Evolutionary conservation across 495 filamentous ascomycete species (phyloP).

Genomic region (Aspergillus ellipticus): DNA sequence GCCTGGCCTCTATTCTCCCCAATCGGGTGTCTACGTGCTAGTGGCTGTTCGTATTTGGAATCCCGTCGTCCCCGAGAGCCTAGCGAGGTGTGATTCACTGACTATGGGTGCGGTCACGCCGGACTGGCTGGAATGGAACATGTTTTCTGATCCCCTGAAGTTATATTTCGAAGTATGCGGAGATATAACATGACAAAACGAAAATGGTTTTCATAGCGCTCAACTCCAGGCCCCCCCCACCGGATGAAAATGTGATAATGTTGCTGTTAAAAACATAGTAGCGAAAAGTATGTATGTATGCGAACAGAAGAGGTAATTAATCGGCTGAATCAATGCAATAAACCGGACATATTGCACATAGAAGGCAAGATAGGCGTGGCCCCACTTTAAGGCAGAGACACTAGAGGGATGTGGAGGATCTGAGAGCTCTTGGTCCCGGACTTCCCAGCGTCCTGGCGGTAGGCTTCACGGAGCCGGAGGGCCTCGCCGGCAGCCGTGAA

Average conservation of each 20-base stretch:
- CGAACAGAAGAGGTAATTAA: neutral
- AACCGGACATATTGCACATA: neutral
- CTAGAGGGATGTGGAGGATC: constrained; percentile 29
- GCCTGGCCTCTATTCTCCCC: neutral
- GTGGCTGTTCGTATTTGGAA: neutral
- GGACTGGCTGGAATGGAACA: neutral
- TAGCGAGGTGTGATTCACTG: too few species aligned
- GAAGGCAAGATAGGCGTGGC: neutral
- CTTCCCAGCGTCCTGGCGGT: constrained; percentile 14
- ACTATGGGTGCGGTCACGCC: too few species aligned
- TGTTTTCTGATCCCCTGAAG: neutral
- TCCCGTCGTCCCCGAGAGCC: neutral
- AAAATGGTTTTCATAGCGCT: neutral
- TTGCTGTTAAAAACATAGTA: neutral
- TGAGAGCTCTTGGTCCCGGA: constrained; percentile 8
- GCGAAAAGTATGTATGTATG: neutral
- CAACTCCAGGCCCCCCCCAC: neutral
- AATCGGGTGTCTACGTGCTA: neutral
- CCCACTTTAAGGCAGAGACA: constrained; percentile 23
- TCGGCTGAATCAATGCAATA: neutral
- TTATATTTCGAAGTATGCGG: neutral
- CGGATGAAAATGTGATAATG: too few species aligned
- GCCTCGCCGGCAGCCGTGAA: constrained; percentile 26
- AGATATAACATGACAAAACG: neutral
- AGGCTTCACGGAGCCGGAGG: constrained; percentile 27